Evolutionary conservation across 192 early-diverging fungal species (phyloP), one percentile per base, ranked within the genome.

Genomic region (Jimgerdemannia lactiflua): DNA sequence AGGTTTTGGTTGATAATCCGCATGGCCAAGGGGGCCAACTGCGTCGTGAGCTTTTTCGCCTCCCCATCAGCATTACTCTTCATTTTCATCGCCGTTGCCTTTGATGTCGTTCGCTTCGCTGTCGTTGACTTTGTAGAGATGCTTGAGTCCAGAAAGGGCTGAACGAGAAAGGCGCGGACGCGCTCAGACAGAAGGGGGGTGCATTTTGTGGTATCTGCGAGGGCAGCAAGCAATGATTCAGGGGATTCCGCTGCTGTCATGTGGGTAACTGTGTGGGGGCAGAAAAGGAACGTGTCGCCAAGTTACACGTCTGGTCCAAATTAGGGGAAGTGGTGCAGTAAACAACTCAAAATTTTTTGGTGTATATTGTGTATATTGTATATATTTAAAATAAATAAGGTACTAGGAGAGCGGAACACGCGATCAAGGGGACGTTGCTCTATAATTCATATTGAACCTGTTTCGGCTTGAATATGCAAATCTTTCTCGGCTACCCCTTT

Each of bases 1-100:
- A 80, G 65, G 39, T 80, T 80, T 63, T 80, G 75, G 67, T 80
- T 80, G 20, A 76, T 59, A 39, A 80, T 73, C 14, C 69, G 71
- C 39, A 74, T 76, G 9, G 79, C 75, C 11, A 80, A 19, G 18
- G 79, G 75, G 3, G 71, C 74, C 18, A 76, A 41, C 59, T 66
- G 44, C 14, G 49, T 59, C 49, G 49, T 59, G 49, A 59, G 49
- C 49, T 59, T 59, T 59, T 14, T 59, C 14, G 6, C 8, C 6
- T 59, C 49, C 14, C 49, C 49, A 14, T 59, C 49, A 14, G 49
- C 49, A 59, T 59, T 59, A 14, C 6, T 59, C 49, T 59, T 59
- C 49, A 14, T 59, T 59, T 59, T 59, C 14, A 14, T 59, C 49
- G 49, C 14, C 49, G 49, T 14, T 6, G 8, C 8, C 49, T 59